Evolutionary conservation across 306 rosid species (phyloP).

Genomic region (Begonia fuchsioides): DNA sequence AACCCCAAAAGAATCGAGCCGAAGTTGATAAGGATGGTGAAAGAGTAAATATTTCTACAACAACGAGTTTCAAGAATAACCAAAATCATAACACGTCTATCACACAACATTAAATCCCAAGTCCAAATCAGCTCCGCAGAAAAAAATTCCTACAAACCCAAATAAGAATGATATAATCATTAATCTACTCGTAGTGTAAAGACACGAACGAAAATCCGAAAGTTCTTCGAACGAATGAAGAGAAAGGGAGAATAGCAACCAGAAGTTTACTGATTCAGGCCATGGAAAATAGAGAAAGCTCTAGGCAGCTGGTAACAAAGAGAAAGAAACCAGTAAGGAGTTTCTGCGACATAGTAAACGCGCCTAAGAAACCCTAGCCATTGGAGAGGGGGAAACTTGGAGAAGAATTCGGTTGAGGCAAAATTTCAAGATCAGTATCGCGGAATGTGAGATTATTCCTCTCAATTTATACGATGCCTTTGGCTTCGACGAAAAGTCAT

Average conservation of each 20-base stretch:
- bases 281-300: constrained; percentile 21
- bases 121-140: too few species aligned
- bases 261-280: constrained; percentile 13
- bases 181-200: background rate
- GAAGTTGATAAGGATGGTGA: too few species aligned
- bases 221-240: too few species aligned
- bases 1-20: too few species aligned
- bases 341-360: constrained; percentile 21
- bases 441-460: background rate
- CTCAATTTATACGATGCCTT: background rate
- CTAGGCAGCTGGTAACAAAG: constrained; percentile 6
- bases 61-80: too few species aligned
- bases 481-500: background rate
- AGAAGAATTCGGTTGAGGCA: background rate
- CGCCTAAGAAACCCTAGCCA: constrained; percentile 63
- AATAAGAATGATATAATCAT: background rate
- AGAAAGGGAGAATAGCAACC: constrained; percentile 8
- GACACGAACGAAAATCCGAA: too few species aligned
- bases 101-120: too few species aligned
- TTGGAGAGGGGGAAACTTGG: constrained; percentile 2
- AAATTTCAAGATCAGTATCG: background rate
- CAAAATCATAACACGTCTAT: too few species aligned
- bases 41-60: too few species aligned
- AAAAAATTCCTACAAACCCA: too few species aligned
- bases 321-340: constrained; percentile 7